phyloP scores from a whole-genome alignment of 441 rosid genomes.

The Brassica hybrid region DNA sequence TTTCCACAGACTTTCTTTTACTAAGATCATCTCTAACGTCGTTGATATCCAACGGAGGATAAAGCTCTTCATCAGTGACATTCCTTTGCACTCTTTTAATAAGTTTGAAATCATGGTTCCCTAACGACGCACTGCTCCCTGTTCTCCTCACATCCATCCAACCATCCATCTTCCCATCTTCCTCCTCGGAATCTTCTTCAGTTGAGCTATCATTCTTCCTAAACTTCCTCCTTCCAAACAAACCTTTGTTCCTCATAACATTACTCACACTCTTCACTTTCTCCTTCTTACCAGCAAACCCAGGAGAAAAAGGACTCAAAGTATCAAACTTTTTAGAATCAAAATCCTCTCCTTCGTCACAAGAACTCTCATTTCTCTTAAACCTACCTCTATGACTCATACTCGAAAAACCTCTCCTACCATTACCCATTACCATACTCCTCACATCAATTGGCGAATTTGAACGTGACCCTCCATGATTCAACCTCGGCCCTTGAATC shows the following conservation, averaged over 20 bases:
- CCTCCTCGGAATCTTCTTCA: slow-evolving; percentile 71
- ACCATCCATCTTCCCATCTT: slow-evolving; percentile 46
- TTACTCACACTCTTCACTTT: slow-evolving; percentile 39
- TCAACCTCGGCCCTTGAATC: slow-evolving; percentile 25
- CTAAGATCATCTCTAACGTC: slow-evolving; percentile 63
- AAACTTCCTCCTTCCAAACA: slow-evolving; percentile 50
- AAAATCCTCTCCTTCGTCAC: slow-evolving; percentile 55
- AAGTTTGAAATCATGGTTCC: slow-evolving; percentile 70
- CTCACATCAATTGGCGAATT: slow-evolving; percentile 58
- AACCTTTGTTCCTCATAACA: slow-evolving; percentile 41
- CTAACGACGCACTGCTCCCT: slow-evolving; percentile 80
- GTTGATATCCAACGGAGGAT: slow-evolving; percentile 63
- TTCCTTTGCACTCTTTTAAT: slow-evolving; percentile 70
- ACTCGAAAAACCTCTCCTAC: slow-evolving; percentile 53
- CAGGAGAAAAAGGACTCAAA: slow-evolving; percentile 36
- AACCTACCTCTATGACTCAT: slow-evolving; percentile 47
- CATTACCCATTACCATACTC: slow-evolving; percentile 20
- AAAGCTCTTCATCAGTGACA: slow-evolving; percentile 57
- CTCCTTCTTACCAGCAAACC: slow-evolving; percentile 30
- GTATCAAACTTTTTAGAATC: slow-evolving; percentile 43
- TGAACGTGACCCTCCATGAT: slow-evolving; percentile 34
- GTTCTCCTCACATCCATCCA: slow-evolving; percentile 53
- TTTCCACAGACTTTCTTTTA: slow-evolving; percentile 50
- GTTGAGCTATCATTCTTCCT: slow-evolving; percentile 66
- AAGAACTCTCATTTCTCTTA: slow-evolving; percentile 58